Evolutionary conservation across 192 early-diverging fungal genomes (phyloP).

Genomic region (Mortierella hygrophila): DNA sequence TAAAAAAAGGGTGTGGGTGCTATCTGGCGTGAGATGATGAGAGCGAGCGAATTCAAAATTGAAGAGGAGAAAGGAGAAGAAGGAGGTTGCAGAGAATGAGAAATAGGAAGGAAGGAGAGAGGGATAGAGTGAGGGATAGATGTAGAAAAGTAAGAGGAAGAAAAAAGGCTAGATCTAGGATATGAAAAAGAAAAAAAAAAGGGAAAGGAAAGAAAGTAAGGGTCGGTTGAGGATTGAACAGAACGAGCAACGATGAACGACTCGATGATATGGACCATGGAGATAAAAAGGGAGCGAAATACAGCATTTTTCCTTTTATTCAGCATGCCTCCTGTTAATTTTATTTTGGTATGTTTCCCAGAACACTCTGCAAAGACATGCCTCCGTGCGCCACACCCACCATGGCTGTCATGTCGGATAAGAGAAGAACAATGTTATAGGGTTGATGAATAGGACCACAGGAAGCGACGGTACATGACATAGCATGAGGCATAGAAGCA

Average conservation of each 20-base stretch:
- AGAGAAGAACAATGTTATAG: background rate
- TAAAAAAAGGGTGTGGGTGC: background rate
- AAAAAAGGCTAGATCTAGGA: background rate
- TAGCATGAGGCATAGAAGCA: too few relatives aligned
- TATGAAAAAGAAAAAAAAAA: background rate
- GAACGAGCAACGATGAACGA: background rate
- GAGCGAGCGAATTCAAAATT: background rate
- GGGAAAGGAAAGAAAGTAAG: background rate
- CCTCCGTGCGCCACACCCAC: background rate
- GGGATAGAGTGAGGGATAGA: background rate
- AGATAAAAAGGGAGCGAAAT: background rate
- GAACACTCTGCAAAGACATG: background rate
- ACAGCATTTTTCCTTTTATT: background rate
- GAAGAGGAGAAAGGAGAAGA: background rate
- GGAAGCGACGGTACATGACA: too few relatives aligned
- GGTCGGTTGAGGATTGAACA: background rate
- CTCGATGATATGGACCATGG: too few relatives aligned
- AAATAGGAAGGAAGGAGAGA: background rate
- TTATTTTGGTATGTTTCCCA: too few relatives aligned
- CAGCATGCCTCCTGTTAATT: too few relatives aligned
- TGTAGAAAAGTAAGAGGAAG: background rate
- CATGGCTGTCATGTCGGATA: background rate
- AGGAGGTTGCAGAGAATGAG: background rate
- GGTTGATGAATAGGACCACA: too few relatives aligned
- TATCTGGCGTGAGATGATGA: background rate